phyloP scores from a whole-genome alignment of 2,329 filamentous ascomycete genomes.

The Hymenoscyphus fraxineus region DNA sequence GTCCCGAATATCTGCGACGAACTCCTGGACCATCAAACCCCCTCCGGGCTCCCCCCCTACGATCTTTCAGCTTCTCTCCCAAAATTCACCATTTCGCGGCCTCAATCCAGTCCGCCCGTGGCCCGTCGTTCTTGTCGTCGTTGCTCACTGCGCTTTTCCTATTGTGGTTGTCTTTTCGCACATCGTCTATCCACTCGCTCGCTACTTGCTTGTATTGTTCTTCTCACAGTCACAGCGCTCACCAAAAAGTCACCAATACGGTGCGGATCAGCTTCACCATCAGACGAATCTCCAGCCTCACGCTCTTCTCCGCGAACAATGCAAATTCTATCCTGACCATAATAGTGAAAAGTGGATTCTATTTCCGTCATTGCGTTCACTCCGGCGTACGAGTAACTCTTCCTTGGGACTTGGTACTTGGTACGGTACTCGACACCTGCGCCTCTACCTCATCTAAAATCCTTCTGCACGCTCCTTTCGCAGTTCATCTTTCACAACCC shows the following conservation, averaged over 20 bases:
- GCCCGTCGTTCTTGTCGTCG: neutral
- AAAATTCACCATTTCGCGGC: neutral
- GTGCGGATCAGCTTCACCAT: neutral
- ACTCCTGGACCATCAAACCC: constrained; percentile 1
- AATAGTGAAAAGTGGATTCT: constrained; percentile 1
- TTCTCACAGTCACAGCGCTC: neutral
- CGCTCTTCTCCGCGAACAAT: neutral
- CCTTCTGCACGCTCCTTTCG: neutral
- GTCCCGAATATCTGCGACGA: neutral
- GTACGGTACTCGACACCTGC: no score
- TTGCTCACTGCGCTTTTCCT: neutral
- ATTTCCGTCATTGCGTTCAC: neutral
- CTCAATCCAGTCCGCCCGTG: neutral
- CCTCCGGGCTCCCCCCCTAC: neutral
- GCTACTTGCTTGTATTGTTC: no score
- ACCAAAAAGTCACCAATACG: neutral
- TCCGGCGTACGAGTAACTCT: neutral
- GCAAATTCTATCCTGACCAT: neutral
- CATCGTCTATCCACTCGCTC: neutral
- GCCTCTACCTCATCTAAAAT: neutral
- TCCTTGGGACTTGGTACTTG: no score
- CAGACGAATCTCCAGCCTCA: neutral
- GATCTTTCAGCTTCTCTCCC: neutral
- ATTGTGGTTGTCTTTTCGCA: neutral
- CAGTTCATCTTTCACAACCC: neutral